These are phyloP conservation scores for Pezicula neosporulosa DNA, from an alignment of 2,329 filamentous ascomycete genomes.

Conservation along the genomic window DNA sequence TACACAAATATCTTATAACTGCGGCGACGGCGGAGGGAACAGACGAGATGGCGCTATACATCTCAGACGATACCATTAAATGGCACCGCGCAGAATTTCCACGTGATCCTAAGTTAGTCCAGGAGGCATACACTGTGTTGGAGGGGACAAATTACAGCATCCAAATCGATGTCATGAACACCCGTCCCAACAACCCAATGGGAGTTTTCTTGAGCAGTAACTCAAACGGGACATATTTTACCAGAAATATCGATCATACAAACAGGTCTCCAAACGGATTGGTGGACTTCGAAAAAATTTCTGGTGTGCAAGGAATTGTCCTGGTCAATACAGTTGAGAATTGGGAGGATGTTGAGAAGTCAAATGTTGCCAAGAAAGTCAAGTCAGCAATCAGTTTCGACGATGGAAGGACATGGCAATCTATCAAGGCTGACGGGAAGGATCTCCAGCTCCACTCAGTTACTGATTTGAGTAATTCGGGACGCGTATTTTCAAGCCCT, in stretches of 20 bases:
- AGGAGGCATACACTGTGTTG: conserved; percentile 88
- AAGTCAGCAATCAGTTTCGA: conserved; percentile 89
- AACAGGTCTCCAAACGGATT: conserved; percentile 74
- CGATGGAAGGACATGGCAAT: conserved; percentile 82
- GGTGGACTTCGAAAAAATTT: conserved; percentile 94
- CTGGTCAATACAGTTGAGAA: conserved; percentile 89
- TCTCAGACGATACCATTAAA: conserved; percentile 75
- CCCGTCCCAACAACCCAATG: conserved; percentile 63
- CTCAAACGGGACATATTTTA: conserved; percentile 95
- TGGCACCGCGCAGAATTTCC: conserved; percentile 95
- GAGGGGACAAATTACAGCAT: conserved; percentile 98
- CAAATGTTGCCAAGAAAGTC: conserved; percentile 59
- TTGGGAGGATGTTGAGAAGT: conserved; percentile 66
- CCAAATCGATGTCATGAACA: conserved; percentile 87
- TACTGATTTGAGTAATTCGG: conserved; percentile 77
- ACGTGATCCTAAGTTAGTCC: conserved; percentile 72
- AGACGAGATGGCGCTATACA: conserved; percentile 87
- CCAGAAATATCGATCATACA: conserved; percentile 85
- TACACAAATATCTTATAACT: conserved; percentile 83
- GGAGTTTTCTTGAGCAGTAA: conserved; percentile 93
- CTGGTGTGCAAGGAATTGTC: conserved; percentile 87
- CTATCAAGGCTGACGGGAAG: conserved; percentile 61
- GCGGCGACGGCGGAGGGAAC: conserved; percentile 77
- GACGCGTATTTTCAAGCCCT: conserved; percentile 87
- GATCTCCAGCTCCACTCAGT: conserved; percentile 88